A percentile compares a stretch with the other conserved stretches of the same genome.
phyloP scores from a whole-genome alignment of 2,329 filamentous ascomycete genomes.

The Scedosporium apiospermum region DNA sequence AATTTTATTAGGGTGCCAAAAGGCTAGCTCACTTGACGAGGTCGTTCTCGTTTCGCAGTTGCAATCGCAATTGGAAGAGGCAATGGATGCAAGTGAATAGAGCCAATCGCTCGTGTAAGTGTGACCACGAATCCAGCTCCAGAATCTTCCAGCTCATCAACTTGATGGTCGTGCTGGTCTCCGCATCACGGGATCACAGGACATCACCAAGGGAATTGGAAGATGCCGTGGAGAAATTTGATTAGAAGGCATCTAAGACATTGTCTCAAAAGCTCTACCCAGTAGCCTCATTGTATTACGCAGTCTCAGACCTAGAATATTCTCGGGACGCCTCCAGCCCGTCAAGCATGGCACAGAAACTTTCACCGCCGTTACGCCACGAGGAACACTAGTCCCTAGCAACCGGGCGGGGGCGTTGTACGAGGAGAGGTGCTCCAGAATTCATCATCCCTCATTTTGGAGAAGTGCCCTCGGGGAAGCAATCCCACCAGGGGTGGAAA shows the following conservation, averaged over 20 bases:
- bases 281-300: background rate
- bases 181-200: too few species aligned
- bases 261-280: background rate
- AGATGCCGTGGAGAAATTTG: background rate
- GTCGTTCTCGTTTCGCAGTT: background rate
- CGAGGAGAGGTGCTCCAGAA: too few species aligned
- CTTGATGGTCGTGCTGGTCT: background rate
- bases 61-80: background rate
- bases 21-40: background rate
- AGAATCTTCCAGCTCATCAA: background rate
- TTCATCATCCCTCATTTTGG: too few species aligned
- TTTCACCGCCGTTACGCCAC: background rate
- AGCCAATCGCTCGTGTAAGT: background rate
- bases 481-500: too few species aligned
- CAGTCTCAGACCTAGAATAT: background rate
- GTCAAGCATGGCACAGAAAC: background rate
- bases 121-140: background rate
- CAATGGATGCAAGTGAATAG: background rate
- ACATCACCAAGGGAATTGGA: background rate
- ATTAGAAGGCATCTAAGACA: background rate
- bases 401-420: background rate
- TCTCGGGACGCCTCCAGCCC: background rate
- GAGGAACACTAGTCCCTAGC: background rate
- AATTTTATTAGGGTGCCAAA: background rate
- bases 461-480: too few species aligned